Percentiles rank a stretch among this genome's conserved stretches.
Evolutionary conservation across 345 rosid species (phyloP).

Genomic region (Rhodomyrtus tomentosa): DNA sequence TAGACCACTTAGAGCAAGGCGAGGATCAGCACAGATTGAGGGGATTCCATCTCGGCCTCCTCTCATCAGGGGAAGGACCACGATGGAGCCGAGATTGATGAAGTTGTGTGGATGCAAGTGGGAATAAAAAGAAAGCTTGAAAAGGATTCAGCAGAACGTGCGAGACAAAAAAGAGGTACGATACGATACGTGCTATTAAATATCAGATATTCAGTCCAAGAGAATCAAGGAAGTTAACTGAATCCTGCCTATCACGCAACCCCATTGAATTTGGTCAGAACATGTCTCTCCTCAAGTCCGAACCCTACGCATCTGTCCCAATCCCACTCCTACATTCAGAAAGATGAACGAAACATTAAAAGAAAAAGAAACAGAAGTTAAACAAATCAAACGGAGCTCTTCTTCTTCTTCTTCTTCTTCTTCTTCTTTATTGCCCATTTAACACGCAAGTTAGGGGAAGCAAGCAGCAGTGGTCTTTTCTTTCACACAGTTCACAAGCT

Average conservation of each 20-base stretch:
- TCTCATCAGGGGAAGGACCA: neutral
- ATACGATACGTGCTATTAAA: neutral
- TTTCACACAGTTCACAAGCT: neutral
- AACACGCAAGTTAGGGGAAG: neutral
- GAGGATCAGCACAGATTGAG: neutral
- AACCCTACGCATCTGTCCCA: neutral
- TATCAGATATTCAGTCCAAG: neutral
- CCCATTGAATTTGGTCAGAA: neutral
- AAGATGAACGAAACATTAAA: neutral
- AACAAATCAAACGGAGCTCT: neutral
- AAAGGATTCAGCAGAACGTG: neutral
- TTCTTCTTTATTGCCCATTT: neutral
- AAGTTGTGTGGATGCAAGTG: neutral
- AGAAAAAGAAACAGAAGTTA: neutral
- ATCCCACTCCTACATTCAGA: neutral
- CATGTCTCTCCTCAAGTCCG: too few species aligned
- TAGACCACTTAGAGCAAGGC: neutral
- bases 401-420: neutral
- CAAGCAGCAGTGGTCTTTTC: neutral
- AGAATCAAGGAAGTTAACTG: neutral
- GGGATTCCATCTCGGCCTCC: neutral
- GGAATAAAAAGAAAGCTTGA: neutral
- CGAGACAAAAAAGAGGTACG: neutral
- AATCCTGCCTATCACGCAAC: neutral
- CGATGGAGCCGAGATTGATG: neutral